Conservation (phyloP, 192 early-diverging fungal genomes). For the Coemansia sp. region DNA sequence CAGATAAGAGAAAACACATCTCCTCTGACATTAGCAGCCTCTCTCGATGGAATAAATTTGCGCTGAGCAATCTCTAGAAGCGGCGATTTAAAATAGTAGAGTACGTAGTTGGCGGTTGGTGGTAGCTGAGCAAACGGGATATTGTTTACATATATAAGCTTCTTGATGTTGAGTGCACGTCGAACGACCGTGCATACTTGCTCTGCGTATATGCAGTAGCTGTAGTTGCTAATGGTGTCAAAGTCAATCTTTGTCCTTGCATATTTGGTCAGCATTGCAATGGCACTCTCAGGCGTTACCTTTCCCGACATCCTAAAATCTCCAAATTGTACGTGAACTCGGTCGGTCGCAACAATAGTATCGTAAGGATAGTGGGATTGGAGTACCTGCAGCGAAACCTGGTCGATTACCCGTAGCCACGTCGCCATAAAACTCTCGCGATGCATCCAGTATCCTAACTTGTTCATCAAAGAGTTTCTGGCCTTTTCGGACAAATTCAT, state of each 20-base stretch:
- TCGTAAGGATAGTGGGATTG: slow-evolving; percentile 32
- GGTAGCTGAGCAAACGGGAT: slow-evolving; percentile 28
- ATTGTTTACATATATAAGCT: slow-evolving; percentile 21
- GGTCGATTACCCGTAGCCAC: slow-evolving; percentile 34
- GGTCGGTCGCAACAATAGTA: slow-evolving; percentile 7
- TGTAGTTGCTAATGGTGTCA: slow-evolving; percentile 12
- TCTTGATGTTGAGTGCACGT: slow-evolving; percentile 18
- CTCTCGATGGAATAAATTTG: slow-evolving; percentile 10
- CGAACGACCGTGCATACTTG: slow-evolving; percentile 28
- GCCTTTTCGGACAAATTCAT: slow-evolving; percentile 36
- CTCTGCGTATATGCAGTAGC: slow-evolving; percentile 26
- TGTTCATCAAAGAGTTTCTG: slow-evolving; percentile 24
- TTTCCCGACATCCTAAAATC: slow-evolving; percentile 30
- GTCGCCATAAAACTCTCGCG: slow-evolving; percentile 29
- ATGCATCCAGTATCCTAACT: slow-evolving; percentile 42
- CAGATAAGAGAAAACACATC: slow-evolving; percentile 16
- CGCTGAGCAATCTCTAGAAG: slow-evolving; percentile 29
- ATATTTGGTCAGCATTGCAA: slow-evolving; percentile 14
- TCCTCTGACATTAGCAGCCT: slow-evolving; percentile 14
- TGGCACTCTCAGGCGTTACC: slow-evolving; percentile 16
- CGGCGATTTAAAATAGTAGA: slow-evolving; percentile 28
- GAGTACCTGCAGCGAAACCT: slow-evolving; percentile 25
- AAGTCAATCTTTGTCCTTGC: slow-evolving; percentile 19
- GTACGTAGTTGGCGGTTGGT: slow-evolving; percentile 40
- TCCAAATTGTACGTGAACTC: slow-evolving; percentile 19